Evolutionary conservation across 352 stramenopile species (phyloP).

Genomic region (Globisporangium orthogonon): DNA sequence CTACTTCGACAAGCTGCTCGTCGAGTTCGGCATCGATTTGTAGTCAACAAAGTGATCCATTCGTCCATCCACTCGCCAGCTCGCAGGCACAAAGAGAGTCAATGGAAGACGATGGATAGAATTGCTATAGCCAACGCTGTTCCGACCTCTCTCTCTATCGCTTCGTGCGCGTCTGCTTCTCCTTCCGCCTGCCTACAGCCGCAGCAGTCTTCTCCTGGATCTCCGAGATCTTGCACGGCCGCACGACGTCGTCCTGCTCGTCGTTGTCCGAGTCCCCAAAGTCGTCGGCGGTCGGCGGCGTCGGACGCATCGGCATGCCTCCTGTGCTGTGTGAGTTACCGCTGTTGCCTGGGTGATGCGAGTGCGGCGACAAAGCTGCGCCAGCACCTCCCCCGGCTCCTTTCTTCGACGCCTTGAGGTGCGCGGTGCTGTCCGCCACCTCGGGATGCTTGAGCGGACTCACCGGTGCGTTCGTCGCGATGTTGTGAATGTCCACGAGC

Average conservation of each 20-base stretch:
- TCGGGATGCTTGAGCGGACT: slow-evolving; percentile 18
- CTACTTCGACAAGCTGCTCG: slow-evolving; percentile 78
- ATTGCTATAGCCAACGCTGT: not conserved
- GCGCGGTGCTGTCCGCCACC: not conserved
- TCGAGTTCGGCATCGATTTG: slow-evolving; percentile 57
- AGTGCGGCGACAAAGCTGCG: not conserved
- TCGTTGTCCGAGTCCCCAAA: slow-evolving; percentile 73
- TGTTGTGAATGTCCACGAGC: slow-evolving; percentile 85
- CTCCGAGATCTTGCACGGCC: slow-evolving; percentile 67
- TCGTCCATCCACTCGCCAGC: too few species aligned
- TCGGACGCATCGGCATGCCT: slow-evolving; percentile 27
- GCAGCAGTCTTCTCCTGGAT: slow-evolving; percentile 76
- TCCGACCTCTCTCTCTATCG: slow-evolving; percentile 14
- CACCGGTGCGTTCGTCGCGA: slow-evolving; percentile 51
- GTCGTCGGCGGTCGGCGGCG: slow-evolving; percentile 56
- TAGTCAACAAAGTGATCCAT: too few species aligned
- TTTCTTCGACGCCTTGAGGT: slow-evolving; percentile 21
- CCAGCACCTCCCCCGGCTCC: slow-evolving; percentile 2
- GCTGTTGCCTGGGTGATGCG: not conserved
- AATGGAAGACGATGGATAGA: not conserved
- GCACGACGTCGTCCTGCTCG: slow-evolving; percentile 57
- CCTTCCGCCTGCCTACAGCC: slow-evolving; percentile 53
- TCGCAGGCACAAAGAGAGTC: too few species aligned
- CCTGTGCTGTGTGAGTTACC: slow-evolving; percentile 8
- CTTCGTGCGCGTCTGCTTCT: slow-evolving; percentile 54